Evolutionary conservation across 257 asterid genomes (phyloP).

Genomic region (Gentiana macrophylla): DNA sequence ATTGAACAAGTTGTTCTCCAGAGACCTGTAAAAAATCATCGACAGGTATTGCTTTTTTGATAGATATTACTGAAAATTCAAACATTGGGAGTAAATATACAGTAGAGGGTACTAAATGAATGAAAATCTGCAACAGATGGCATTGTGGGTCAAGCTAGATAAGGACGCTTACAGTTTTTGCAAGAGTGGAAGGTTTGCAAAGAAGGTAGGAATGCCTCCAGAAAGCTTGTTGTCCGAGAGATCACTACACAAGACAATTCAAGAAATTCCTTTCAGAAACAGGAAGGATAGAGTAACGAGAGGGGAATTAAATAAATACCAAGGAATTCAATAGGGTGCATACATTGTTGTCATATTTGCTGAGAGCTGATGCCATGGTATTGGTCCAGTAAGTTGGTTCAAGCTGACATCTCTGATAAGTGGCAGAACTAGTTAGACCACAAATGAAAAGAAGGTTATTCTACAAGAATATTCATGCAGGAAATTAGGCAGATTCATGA

Average conservation of each 20-base stretch:
- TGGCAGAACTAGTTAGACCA: constrained; percentile 15
- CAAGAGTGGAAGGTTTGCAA: constrained; percentile 68
- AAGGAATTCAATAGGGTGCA: constrained; percentile 16
- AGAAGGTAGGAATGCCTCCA: constrained; percentile 74
- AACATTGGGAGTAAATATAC: not conserved
- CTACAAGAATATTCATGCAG: not conserved
- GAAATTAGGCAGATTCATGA: no score
- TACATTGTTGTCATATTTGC: constrained; percentile 67
- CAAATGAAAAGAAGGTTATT: not conserved
- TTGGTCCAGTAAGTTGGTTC: constrained; percentile 66
- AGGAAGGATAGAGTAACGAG: not conserved
- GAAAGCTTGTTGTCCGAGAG: constrained; percentile 62
- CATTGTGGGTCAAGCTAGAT: not conserved
- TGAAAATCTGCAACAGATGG: not conserved
- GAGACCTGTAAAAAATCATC: constrained; percentile 48
- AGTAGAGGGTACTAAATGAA: no score
- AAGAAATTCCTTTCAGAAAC: constrained; percentile 3
- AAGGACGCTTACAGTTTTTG: constrained; percentile 66
- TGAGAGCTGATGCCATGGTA: constrained; percentile 56
- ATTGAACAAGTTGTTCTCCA: constrained; percentile 56
- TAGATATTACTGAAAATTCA: no score
- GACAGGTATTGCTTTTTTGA: no score
- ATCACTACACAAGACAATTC: constrained; percentile 37
- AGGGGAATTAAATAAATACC: not conserved
- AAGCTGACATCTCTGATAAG: constrained; percentile 64